Base-by-base conservation (phyloP, 2,329 filamentous ascomycete genomes). In the Apiospora sp. region DNA sequence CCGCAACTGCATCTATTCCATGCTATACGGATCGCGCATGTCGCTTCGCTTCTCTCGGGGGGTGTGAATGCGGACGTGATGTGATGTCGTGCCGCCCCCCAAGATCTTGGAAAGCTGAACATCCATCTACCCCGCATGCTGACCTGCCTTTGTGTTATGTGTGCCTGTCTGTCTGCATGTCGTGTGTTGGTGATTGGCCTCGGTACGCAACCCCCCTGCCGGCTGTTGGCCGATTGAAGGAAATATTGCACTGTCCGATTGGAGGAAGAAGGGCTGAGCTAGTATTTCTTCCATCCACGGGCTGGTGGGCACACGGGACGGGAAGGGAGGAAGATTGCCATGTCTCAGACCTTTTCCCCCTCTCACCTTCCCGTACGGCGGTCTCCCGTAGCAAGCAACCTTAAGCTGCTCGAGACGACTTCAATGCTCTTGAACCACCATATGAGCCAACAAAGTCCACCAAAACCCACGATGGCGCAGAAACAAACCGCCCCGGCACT, bases 401-500 rank as follows among this genome's bases (percentile, higher is more conserved):
- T 30, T 4, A 30, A 37, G 8, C n/a, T 58, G 30, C 34, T 41
- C 58, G 34, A 19, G 8, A 13, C 58, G 7, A n/a, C 10, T 22
- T 4, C 30, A 61, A 4, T n/a, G 19, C 13, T 19, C 22, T 2
- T 14, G 10, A 64, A 41, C 7, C n/a, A 24, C 22, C 51, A 19
- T 30, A 30, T 30, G 27, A 30, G 27, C 27, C n/a, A 41, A 24
- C 7, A 13, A 19, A 37, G n/a, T n/a, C 44, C 44, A 22, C 16
- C 34, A 8, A n/a, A 22, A 8, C 13, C 10, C 19, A 41, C 58
- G 22, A 64, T 64, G 58, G 30, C 58, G 22, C 34, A 46, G 24
- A 30, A 27, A 8, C 13, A 7, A 8, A 22, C 64, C 37, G 64
- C 67, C 24, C 76, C 27, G 27, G 27, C 27, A 30, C 83, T 75